phyloP scores from a whole-genome alignment of 176 grass and related monocot genomes.

The Alopecurus myosuroides region DNA sequence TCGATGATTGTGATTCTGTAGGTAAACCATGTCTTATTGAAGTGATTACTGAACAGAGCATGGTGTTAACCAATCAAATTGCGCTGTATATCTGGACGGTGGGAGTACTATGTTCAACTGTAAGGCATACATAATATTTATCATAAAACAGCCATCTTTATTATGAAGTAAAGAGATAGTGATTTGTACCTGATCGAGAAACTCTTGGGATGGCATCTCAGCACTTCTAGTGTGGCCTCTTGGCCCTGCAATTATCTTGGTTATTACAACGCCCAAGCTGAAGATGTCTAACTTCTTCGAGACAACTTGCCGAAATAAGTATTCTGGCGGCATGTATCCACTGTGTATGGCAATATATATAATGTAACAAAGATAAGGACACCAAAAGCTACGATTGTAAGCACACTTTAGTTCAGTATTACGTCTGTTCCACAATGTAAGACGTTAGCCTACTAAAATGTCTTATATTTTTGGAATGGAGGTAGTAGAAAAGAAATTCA shows the following conservation, averaged over 20 bases:
- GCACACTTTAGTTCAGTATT: too few species aligned
- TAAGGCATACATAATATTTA: not conserved
- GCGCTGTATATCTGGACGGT: too few species aligned
- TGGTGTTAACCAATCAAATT: too few species aligned
- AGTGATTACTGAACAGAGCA: too few species aligned
- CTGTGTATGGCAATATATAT: not conserved
- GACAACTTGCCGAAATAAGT: not conserved
- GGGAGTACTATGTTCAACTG: too few species aligned
- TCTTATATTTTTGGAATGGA: too few species aligned
- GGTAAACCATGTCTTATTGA: too few species aligned
- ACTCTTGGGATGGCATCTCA: not conserved
- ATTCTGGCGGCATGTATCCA: not conserved
- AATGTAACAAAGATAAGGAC: too few species aligned
- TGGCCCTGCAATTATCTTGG: not conserved
- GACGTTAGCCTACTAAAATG: too few species aligned
- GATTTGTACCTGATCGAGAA: not conserved
- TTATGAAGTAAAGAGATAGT: not conserved
- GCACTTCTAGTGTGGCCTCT: not conserved
- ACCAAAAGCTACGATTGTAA: too few species aligned
- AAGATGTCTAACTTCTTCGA: not conserved
- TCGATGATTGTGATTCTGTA: too few species aligned
- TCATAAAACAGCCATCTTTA: not conserved
- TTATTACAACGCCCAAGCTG: not conserved
- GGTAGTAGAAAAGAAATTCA: not conserved
- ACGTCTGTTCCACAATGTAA: too few species aligned